Conservation (phyloP, 2,329 filamentous ascomycete species). For the Hypoxylon sp. region DNA sequence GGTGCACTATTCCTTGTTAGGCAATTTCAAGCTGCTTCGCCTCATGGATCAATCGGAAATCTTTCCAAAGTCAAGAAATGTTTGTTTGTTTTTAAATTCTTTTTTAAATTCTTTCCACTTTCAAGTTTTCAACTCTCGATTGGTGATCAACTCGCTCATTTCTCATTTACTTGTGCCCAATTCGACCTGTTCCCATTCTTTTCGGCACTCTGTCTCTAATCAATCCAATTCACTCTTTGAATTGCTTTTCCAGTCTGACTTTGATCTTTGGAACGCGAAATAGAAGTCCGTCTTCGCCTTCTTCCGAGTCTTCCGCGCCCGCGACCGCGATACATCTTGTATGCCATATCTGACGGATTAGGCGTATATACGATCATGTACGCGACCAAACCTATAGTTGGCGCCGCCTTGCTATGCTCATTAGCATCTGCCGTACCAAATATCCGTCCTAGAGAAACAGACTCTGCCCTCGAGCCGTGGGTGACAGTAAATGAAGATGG, state of each 20-base stretch:
- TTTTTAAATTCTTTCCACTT: slow-evolving; percentile 14
- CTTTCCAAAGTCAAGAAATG: too few species aligned
- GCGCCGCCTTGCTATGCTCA: slow-evolving; percentile 40
- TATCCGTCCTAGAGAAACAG: slow-evolving; percentile 34
- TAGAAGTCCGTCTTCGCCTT: slow-evolving; percentile 5
- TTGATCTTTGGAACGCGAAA: too few species aligned
- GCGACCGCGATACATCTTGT: background rate
- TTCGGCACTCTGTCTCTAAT: background rate
- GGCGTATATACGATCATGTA: slow-evolving; percentile 36
- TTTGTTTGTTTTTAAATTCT: slow-evolving; percentile 9
- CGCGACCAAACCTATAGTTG: slow-evolving; percentile 31
- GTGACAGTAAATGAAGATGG: slow-evolving; percentile 60
- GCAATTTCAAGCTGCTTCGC: background rate
- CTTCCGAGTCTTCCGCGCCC: slow-evolving; percentile 16
- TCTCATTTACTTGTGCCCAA: slow-evolving; percentile 1
- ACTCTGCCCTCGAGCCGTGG: slow-evolving; percentile 57
- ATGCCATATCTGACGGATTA: background rate
- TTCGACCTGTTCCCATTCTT: slow-evolving; percentile 11
- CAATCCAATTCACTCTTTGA: slow-evolving; percentile 2
- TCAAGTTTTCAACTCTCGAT: slow-evolving; percentile 1
- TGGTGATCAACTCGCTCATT: slow-evolving; percentile 2
- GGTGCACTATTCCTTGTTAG: slow-evolving; percentile 3
- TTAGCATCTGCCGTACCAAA: slow-evolving; percentile 41
- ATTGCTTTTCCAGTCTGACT: slow-evolving; percentile 1
- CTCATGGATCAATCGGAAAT: slow-evolving; percentile 1